Base-by-base conservation (phyloP, 2,329 filamentous ascomycete genomes). In the Periconia sp. region DNA sequence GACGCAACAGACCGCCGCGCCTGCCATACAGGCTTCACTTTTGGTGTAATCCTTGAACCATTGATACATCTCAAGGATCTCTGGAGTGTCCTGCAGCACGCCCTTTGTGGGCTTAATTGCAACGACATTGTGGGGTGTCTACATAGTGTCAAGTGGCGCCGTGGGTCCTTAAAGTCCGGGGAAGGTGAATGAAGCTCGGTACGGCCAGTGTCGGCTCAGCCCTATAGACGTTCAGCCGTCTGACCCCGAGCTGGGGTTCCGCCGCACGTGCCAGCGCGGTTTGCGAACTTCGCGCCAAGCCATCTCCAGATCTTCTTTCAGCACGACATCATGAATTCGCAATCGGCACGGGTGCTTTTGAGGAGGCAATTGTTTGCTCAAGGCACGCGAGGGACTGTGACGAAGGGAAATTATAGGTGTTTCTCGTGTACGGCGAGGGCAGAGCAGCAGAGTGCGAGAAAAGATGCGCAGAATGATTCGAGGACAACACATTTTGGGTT, bases 401-500 rank as follows among this genome's bases (percentile, higher is more conserved):
- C 18, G 24, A 44, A 51, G 36, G 49, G 58, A 34, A 67, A 73
- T 15, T 75, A 75, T 42, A 70, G 78, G 43, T 78, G 76, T 56
- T 78, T 81, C 50, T 80, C 78, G 22, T 80, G 74, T 60, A 71
- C 77, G 16, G 53, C 66, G 35, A 73, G 66, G 52, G 52, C 64
- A 40, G 56, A 68, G 30, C 68, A 75, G 46, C 65, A 70, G 44
- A 74, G 40, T 63, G 61, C 74, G 41, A 62, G 60, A 29, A 65
- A 64, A 52, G 50, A 62, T 38, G 63, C 64, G 25, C 60, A 77
- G 54, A 76, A 82, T 56, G 54, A 40, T 17, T 50, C 52, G 33
- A 78, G 79, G 46, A 86, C 86, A 50, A 96, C 92, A 36, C 91
- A 96, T 74, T 96, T 96, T 70, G 92, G 92, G 37, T 96, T 90